Evolutionary conservation across 78 protist genomes (phyloP), one percentile per base, ranked within the genome.

Genomic region (Dictyostelium purpureum): DNA sequence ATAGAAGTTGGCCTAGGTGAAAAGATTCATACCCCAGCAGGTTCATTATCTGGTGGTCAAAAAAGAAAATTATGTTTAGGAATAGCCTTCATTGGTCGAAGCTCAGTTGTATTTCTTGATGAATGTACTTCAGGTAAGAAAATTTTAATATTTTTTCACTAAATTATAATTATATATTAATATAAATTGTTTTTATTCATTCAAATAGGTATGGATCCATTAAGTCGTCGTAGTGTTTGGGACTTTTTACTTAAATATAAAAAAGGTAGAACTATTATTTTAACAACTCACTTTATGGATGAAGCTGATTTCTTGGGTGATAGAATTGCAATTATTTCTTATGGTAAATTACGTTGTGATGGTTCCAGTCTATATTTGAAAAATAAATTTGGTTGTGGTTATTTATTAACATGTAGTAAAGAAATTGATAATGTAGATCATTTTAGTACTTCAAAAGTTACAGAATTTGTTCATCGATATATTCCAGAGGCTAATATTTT

Each of bases 241-340:
- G 96, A 97, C 67, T 57, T 97, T 14, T 16, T 97, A 0, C 43
- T 35, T 9, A 37, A 70, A 51, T 28, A 78, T 61, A 95, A 94
- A 49, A n/a, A 24, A 12, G 94, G 89, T 1, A 73, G 96, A 16
- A 87, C 96, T 0, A 81, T 98, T 12, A n/a, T 96, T 12, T 63
- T 98, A 9, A 96, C 98, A 14, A 98, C 99, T 31, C 98, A 96
- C 52, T 94, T 59, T 75, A 96, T 99, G 98, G 99, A 98, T 57
- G 99, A 98, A 66, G 99, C 99, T 0, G 98, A 97, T 75, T 43
- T 81, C 33, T 94, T 99, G 21, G 98, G 98, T 54, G 98, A 98
- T 67, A 45, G 95, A 52, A 95, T 99, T 54, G 96, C 95, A 65
- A 97, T 99, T 78, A 98, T 99, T 97, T 42, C 94, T n/a, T 56